Percentiles rank a stretch among this genome's conserved stretches.
phyloP scores from a whole-genome alignment of 345 rosid species.

The Syzygium oleosum region DNA sequence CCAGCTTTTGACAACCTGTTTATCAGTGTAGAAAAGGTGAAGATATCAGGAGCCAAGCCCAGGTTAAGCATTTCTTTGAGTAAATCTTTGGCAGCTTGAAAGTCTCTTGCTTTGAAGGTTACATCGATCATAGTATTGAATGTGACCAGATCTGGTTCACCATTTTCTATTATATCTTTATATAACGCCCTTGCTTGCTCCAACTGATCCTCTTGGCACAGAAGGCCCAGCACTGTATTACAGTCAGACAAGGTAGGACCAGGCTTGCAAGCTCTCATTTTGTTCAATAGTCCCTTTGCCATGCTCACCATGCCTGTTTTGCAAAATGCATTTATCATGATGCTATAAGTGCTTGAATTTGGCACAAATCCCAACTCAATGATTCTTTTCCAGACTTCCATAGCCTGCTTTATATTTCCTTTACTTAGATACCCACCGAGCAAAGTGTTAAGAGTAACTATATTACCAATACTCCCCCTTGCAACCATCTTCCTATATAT shows the following conservation, averaged over 20 bases:
- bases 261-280: slow-evolving; percentile 29
- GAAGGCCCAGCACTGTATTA: slow-evolving; percentile 39
- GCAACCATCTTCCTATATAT: slow-evolving; percentile 33
- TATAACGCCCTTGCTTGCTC: slow-evolving; percentile 58
- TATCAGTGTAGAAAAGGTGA: slow-evolving; percentile 46
- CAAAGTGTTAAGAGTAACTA: slow-evolving; percentile 36
- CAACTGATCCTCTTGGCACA: slow-evolving; percentile 56
- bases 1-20: slow-evolving; percentile 52
- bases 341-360: slow-evolving; percentile 34
- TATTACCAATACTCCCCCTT: slow-evolving; percentile 32
- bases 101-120: slow-evolving; percentile 43
- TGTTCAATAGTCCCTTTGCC: slow-evolving; percentile 51
- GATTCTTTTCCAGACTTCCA: slow-evolving; percentile 50
- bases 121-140: slow-evolving; percentile 60
- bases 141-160: slow-evolving; percentile 29
- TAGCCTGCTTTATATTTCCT: slow-evolving; percentile 35
- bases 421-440: slow-evolving; percentile 36
- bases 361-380: slow-evolving; percentile 32
- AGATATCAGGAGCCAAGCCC: slow-evolving; percentile 44
- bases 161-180: slow-evolving; percentile 30
- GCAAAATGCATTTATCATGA: slow-evolving; percentile 48
- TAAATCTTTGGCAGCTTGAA: slow-evolving; percentile 35
- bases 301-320: slow-evolving; percentile 39
- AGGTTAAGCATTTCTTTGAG: slow-evolving; percentile 35
- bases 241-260: slow-evolving; percentile 33